Evolutionary conservation across 768 basidiomycete species (phyloP).

Genomic region (Termitomyces sp.): DNA sequence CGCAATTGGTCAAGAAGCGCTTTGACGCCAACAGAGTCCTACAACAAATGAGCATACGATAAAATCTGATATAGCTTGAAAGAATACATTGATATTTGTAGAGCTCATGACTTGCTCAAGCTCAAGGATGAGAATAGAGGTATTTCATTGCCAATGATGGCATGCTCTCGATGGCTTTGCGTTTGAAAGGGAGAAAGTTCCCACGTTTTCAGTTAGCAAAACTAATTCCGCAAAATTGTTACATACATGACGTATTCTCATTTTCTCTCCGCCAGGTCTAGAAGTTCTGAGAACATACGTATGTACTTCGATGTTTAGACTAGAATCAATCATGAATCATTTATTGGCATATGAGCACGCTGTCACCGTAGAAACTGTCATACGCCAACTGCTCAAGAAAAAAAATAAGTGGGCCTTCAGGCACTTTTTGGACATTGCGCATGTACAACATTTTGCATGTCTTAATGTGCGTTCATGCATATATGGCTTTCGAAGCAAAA

Average conservation of each 20-base stretch:
- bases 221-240: neutral
- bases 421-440: neutral
- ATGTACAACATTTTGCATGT: neutral
- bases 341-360: neutral
- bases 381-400: neutral
- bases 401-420: neutral
- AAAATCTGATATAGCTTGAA: slow-evolving; percentile 1
- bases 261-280: no score
- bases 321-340: neutral
- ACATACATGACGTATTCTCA: no score
- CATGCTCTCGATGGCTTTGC: neutral
- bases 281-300: no score
- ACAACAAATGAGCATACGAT: slow-evolving; percentile 9
- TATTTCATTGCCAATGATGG: neutral
- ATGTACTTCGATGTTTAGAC: neutral
- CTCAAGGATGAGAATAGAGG: neutral
- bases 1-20: slow-evolving; percentile 68
- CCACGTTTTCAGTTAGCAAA: neutral
- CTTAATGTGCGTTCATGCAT: no score
- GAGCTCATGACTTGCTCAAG: slow-evolving; percentile 30
- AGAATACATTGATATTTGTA: slow-evolving; percentile 54
- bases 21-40: slow-evolving; percentile 66
- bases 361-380: neutral
- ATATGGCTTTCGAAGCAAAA: neutral
- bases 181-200: neutral